Base-by-base conservation (phyloP, 345 rosid genomes). In the Acer campestre region DNA sequence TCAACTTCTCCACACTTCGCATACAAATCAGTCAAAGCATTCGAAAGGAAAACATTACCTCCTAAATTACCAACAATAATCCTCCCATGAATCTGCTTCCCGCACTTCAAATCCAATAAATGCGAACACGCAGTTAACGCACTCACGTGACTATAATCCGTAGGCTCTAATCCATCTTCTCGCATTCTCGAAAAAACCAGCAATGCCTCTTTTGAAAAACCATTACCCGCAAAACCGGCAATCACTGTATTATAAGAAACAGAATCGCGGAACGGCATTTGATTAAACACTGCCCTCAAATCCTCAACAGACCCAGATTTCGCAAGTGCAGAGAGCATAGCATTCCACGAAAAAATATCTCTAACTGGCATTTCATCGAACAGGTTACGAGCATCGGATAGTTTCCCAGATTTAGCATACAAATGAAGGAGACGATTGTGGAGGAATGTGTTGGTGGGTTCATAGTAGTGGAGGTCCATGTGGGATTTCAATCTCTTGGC, bases 51-150 rank as follows among this genome's bases (percentile, higher is more conserved):
- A 10, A 72, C 85, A 78, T 83, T 83, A 16, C 56, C 70, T 63
- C 83, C 78, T 59, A 79, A 76, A 73, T 63, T 29, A 31, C 85
- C 51, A 48, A 78, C 63, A 23, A 85, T 27, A 20, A 88, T 83
- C 85, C 85, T 88, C 25, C 89, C 88, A 44, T 88, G 90, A 62
- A 87, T 79, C 85, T 88, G 94, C 80, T 83, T 86, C 56, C 90
- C 90, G 16, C 65, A 75, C 65, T 85, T 88, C 77, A 87, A 81
- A 84, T 85, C 87, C 74, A 71, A 71, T 72, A 86, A 63, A 81
- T 81, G 85, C 10, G 90, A 55, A 68, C 92, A 88, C 5, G 90
- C 89, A 79, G 84, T 87, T 38, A 90, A 72, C 13, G 78, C 85
- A 48, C 92, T 88, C 78, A 88, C 90, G 31, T 75, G 73, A 20